These are phyloP conservation scores for Vanrija pseudolonga DNA, from an alignment of 1,284 basidiomycete genomes.

Conservation along the genomic window DNA sequence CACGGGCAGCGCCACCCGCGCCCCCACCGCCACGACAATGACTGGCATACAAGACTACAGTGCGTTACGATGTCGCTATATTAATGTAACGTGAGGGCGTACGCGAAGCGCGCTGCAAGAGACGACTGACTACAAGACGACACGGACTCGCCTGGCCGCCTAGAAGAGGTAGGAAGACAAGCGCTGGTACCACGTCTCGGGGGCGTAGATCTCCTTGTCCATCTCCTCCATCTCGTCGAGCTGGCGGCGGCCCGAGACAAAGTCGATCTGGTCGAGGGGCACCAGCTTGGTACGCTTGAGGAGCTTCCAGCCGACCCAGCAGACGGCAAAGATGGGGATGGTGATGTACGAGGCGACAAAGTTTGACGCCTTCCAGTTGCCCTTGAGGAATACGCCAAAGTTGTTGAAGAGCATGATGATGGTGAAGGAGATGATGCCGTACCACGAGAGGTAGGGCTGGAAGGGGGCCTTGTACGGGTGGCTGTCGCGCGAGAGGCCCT, in stretches of 20 bases:
- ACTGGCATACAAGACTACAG: no score
- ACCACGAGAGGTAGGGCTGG: constrained; percentile 17
- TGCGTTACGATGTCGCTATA: no score
- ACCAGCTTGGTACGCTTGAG: constrained; percentile 57
- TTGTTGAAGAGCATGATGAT: constrained; percentile 39
- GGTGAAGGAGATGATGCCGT: constrained; percentile 33
- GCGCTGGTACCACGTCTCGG: constrained; percentile 22
- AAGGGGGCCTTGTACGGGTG: constrained; percentile 55
- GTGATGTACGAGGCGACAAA: constrained; percentile 51
- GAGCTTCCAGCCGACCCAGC: constrained; percentile 60
- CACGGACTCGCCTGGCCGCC: neutral
- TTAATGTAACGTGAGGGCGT: no score
- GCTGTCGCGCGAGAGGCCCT: constrained; percentile 57
- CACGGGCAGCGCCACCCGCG: no score
- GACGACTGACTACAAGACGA: no score
- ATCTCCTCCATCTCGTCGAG: constrained; percentile 58
- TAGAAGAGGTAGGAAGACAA: constrained; percentile 32
- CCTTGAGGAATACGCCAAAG: constrained; percentile 59
- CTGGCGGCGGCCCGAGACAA: constrained; percentile 60
- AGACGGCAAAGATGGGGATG: constrained; percentile 46
- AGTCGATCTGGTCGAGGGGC: constrained; percentile 59
- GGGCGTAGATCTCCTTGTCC: constrained; percentile 31
- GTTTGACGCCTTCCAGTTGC: constrained; percentile 51
- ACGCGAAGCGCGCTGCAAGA: no score
- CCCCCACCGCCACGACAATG: neutral